Evolutionary conservation across 1,284 basidiomycete genomes (phyloP).

Genomic region (Boletus hoseneyae): DNA sequence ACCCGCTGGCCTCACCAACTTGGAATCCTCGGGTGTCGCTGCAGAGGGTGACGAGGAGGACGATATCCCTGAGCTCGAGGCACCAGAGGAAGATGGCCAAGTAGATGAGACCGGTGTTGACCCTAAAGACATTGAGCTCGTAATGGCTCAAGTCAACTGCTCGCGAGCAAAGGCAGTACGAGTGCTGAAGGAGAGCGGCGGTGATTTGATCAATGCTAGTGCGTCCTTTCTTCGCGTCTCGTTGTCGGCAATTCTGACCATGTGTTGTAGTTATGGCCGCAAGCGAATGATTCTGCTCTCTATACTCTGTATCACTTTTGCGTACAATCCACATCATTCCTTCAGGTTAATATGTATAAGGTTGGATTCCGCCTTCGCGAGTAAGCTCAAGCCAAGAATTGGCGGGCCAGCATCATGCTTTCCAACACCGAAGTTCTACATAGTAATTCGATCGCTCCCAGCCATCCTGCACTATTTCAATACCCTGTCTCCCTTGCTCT

Average conservation of each 20-base stretch:
- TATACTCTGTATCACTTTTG: slow-evolving; percentile 27
- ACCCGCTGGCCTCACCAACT: slow-evolving; percentile 46
- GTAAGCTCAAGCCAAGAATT: slow-evolving; percentile 1
- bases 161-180: slow-evolving; percentile 86
- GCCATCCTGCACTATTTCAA: slow-evolving; percentile 68
- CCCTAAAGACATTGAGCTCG: slow-evolving; percentile 92
- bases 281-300: slow-evolving; percentile 29
- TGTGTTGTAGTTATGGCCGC: slow-evolving; percentile 32
- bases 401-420: slow-evolving; percentile 25
- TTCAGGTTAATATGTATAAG: background rate
- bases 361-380: background rate
- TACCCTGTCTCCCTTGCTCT: slow-evolving; percentile 36
- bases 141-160: slow-evolving; percentile 84
- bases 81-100: slow-evolving; percentile 72
- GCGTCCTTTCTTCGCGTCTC: slow-evolving; percentile 38
- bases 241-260: slow-evolving; percentile 51
- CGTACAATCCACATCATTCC: slow-evolving; percentile 24
- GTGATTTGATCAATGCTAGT: slow-evolving; percentile 95
- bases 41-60: slow-evolving; percentile 68
- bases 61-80: slow-evolving; percentile 81
- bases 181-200: slow-evolving; percentile 84
- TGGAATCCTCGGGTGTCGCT: slow-evolving; percentile 50
- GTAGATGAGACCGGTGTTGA: slow-evolving; percentile 84
- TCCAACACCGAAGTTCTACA: slow-evolving; percentile 67
- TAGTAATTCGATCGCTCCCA: slow-evolving; percentile 89